Percentiles rank a stretch among this genome's conserved stretches.
phyloP scores from a whole-genome alignment of 345 rosid genomes.

The Salix exigua region DNA sequence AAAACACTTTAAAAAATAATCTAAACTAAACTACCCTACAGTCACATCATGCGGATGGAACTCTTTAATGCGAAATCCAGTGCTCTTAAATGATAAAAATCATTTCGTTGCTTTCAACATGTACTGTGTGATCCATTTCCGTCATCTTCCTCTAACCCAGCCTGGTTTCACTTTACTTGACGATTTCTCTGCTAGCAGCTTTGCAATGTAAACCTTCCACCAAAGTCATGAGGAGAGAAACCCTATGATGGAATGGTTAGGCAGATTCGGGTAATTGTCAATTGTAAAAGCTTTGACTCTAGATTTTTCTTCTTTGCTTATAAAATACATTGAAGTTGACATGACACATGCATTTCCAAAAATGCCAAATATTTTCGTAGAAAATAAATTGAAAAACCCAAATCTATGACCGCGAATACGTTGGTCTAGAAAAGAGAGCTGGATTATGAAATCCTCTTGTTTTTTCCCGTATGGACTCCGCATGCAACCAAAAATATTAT shows the following conservation, averaged over 20 bases:
- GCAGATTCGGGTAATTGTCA: background rate
- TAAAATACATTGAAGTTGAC: background rate
- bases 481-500: background rate
- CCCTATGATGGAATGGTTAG: background rate
- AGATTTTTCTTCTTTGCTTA: too few species aligned
- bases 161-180: background rate
- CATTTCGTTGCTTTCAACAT: too few species aligned
- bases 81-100: too few species aligned
- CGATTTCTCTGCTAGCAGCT: background rate
- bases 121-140: too few species aligned
- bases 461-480: background rate
- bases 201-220: background rate
- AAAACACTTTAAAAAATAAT: too few species aligned
- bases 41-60: background rate
- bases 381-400: background rate
- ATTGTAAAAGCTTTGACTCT: background rate
- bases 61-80: background rate
- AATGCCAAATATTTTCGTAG: background rate
- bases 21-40: accelerated
- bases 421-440: background rate
- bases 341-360: background rate
- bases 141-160: too few species aligned
- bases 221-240: background rate
- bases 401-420: background rate
- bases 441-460: background rate